Conservation (phyloP, 495 filamentous ascomycete species). For the Penicillium robsamsonii region DNA sequence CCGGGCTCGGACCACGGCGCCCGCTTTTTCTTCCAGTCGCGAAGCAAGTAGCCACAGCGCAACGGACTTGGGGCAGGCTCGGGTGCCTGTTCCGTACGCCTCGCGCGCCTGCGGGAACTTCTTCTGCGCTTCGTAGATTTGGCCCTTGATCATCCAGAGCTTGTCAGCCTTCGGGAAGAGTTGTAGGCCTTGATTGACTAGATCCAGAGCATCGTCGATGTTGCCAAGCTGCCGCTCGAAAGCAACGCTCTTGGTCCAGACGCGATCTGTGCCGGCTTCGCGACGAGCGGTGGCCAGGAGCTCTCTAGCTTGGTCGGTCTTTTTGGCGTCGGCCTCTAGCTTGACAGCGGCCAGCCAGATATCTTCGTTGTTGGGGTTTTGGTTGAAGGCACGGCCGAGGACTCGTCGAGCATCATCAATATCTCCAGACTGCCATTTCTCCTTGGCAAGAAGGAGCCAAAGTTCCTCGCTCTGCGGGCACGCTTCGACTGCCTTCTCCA, state of each 20-base stretch:
- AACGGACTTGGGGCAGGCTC: constrained; percentile 77
- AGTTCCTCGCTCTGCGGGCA: constrained; percentile 86
- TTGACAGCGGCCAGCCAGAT: constrained; percentile 96
- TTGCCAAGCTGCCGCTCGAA: constrained; percentile 86
- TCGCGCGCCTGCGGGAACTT: constrained; percentile 84
- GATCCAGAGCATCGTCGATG: constrained; percentile 73
- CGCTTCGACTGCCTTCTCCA: constrained; percentile 91
- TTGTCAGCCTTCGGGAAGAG: constrained; percentile 86
- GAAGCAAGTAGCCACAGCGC: constrained; percentile 87
- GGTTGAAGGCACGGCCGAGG: constrained; percentile 81
- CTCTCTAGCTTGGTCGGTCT: constrained; percentile 75
- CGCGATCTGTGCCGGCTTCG: constrained; percentile 88
- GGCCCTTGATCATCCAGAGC: constrained; percentile 98
- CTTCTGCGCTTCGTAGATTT: constrained; percentile 82
- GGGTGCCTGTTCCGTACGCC: constrained; percentile 84
- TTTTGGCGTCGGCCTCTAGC: constrained; percentile 81
- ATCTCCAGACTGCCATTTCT: constrained; percentile 84
- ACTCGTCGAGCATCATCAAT: constrained; percentile 81
- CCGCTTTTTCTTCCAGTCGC: constrained; percentile 80
- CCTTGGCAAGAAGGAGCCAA: constrained; percentile 93
- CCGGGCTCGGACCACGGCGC: constrained; percentile 84
- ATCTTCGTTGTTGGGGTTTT: constrained; percentile 93
- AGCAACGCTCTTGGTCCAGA: constrained; percentile 92
- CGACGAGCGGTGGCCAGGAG: constrained; percentile 77
- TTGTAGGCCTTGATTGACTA: constrained; percentile 82